phyloP scores from a whole-genome alignment of 2,329 filamentous ascomycete genomes.

The Botryotinia convoluta region DNA sequence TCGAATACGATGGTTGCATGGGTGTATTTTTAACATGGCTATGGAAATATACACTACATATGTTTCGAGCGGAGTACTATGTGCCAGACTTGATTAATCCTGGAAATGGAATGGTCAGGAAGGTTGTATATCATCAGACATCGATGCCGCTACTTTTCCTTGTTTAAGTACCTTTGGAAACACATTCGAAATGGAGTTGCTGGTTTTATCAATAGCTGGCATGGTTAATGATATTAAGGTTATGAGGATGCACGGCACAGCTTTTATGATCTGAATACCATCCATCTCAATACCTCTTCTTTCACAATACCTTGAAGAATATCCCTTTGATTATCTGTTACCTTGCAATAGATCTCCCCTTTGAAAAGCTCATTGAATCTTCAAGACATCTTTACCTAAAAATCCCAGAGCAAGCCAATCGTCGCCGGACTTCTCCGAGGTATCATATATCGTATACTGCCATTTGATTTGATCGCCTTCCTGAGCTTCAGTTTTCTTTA shows the following conservation, averaged over 20 bases:
- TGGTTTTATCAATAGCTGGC: not conserved
- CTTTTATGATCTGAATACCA: not conserved
- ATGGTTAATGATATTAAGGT: not conserved
- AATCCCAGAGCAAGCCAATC: not conserved
- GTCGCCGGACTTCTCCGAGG: not conserved
- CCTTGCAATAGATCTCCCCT: not conserved
- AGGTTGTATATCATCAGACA: not conserved
- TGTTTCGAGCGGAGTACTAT: not conserved
- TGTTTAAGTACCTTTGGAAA: constrained; percentile 1
- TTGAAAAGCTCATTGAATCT: not conserved
- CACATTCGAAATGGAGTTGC: not conserved
- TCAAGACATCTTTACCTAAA: not conserved
- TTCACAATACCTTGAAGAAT: not conserved
- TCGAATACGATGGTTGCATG: no score
- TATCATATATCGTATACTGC: not conserved
- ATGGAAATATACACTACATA: not conserved
- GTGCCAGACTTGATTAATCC: not conserved
- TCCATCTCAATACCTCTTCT: not conserved
- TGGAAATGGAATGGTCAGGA: constrained; percentile 13
- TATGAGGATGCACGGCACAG: not conserved
- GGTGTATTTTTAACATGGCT: no score
- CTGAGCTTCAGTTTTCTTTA: not conserved
- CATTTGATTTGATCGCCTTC: not conserved
- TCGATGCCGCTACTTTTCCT: not conserved
- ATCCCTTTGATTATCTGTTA: not conserved